Base-by-base conservation (phyloP, 202 grass and related monocot genomes). In the Carex arenaria region DNA sequence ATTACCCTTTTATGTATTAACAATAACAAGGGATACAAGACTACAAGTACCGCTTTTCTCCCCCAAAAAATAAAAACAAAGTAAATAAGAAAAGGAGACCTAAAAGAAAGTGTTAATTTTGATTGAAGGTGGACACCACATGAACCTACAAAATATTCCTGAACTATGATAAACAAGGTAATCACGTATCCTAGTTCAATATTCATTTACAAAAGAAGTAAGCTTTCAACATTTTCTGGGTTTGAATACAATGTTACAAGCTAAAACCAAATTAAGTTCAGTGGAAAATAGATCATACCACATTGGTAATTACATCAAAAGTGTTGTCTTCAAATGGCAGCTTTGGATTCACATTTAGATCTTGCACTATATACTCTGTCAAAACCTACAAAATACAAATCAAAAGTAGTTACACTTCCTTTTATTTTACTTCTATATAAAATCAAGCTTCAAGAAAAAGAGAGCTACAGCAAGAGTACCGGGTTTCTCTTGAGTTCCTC, bases 261-360 rank as follows among this genome's bases (percentile, higher is more conserved):
- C 12, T 74, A 54, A 74, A 30, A 53, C 47, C 71, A 74, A 74
- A 45, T 69, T 32, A 5, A 32, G 0, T 18, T 75, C 23, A 75
- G 26, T 18, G 7, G 7, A 55, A 75, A 32, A 53, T 74, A 83
- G 14, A 89, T 10, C 19, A 22, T 93, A 98, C 95, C 95, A 98
- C 95, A 49, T 98, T 98, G 38, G 95, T 98, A 80, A 98, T 93
- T 63, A 94, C 90, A 85, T 98, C 90, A n/a, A 98, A 94, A 55
- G 78, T 91, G 84, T 90, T 90, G 64, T 98, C 90, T n/a, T 94
- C 90, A 4, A 94, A 98, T 80, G 90, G 92, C 91, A 98, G 90
- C 66, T 93, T 91, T 1, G 92, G 71, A 73, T 94, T 94, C 79
- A 91, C 61, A 83, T 98, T 98, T 62, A 94, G 87, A 59, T 98